Base-by-base conservation (phyloP, 768 basidiomycete species). In the Phanerochaete sordida region DNA sequence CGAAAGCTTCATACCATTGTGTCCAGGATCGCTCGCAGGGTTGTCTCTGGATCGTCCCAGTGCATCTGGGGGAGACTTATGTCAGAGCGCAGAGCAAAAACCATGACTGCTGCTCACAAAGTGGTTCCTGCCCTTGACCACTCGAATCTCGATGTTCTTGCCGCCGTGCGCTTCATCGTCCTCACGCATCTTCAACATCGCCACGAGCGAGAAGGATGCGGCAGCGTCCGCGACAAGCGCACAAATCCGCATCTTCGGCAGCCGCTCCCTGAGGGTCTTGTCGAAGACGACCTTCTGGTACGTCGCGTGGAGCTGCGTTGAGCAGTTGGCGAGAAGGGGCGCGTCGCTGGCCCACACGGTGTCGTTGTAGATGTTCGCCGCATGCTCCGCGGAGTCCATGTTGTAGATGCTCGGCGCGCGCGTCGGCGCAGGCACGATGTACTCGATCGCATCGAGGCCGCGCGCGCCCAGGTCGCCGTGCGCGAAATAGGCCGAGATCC, bases 401-500 rank as follows among this genome's bases (percentile, higher is more conserved):
- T 44, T 67, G 59, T 62, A 75, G n/a, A 72, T 64, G 0, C 67
- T 69, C 9, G 72, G 72, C 8, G 64, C 35, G 5, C 55, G 66
- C n/a, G 51, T 57, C 2, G 59, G 31, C 3, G 68, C 57, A 0
- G 72, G 68, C 9, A 72, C 6, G n/a, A 72, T 65, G 58, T 65
- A 70, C 1, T 58, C 59, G 12, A 75, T 70, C 0, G 57, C 28
- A 58, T 69, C 62, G 2, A 63, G 59, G 57, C 71, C 65, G 2
- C 66, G 65, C n/a, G 65, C 61, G 1, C 65, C 48, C 31, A 74
- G 54, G 48, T 74, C 69, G 45, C 64, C 63, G 47, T 77, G 74
- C 16, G 73, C 63, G 61, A 72, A 76, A 60, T 75, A 77, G 1
- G 64, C 54, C 0, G 72, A 72, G 11, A 71, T 48, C 71, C 73